phyloP scores from a whole-genome alignment of 257 asterid species.

The Nyctanthes arbortristis region DNA sequence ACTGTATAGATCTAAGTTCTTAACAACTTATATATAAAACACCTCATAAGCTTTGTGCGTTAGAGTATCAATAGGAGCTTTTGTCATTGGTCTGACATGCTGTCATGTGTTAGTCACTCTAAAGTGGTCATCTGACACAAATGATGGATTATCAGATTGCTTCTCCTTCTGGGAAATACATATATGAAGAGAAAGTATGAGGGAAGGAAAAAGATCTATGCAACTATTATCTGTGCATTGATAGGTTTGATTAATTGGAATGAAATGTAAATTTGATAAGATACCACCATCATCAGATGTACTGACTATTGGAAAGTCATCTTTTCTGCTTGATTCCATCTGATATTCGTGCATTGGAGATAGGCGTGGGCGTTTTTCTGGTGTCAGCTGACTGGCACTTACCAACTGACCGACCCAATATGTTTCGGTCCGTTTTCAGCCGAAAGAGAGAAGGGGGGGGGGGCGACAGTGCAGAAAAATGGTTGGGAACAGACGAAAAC shows the following conservation, averaged over 20 bases:
- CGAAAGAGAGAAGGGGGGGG: neutral
- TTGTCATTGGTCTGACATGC: neutral
- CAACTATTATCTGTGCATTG: neutral
- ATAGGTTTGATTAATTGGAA: conserved; percentile 1
- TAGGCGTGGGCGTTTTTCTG: too few relatives aligned
- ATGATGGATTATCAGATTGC: neutral
- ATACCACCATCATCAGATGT: neutral
- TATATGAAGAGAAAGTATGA: neutral
- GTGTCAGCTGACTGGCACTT: neutral
- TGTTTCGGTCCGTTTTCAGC: too few relatives aligned
- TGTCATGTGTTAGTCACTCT: neutral
- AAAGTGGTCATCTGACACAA: neutral
- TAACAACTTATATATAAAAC: too few relatives aligned
- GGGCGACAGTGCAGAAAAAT: neutral
- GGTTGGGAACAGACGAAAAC: too few relatives aligned
- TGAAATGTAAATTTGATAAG: neutral
- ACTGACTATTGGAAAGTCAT: neutral
- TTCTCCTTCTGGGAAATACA: neutral
- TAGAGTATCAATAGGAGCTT: neutral
- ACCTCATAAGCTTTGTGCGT: neutral
- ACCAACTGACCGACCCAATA: too few relatives aligned
- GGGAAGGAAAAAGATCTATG: conserved; percentile 5
- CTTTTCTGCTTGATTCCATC: neutral
- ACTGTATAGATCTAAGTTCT: too few relatives aligned
- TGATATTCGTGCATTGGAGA: neutral